These are phyloP conservation scores for Passalora sequoiae DNA, from an alignment of 2,329 filamentous ascomycete species.

Conservation along the genomic window DNA sequence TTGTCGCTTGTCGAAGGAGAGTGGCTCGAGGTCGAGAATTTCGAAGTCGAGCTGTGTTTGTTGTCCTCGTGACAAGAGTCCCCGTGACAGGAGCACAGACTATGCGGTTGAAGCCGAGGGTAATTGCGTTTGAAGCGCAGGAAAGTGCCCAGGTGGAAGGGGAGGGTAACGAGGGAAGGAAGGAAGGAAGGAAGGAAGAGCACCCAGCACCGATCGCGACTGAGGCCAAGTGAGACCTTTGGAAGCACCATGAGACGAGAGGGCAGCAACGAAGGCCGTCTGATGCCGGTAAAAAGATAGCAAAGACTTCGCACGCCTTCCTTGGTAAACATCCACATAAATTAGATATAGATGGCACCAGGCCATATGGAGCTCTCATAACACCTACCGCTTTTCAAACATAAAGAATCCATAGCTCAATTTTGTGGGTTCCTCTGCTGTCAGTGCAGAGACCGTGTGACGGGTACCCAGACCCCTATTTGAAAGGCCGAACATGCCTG, in stretches of 20 bases:
- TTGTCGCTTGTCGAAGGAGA: too few relatives aligned
- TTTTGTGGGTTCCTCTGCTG: conserved; percentile 1
- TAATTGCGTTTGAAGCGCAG: too few relatives aligned
- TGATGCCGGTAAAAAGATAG: conserved; percentile 4
- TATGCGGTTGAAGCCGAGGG: too few relatives aligned
- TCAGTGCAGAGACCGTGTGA: conserved; percentile 1
- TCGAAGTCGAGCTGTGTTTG: too few relatives aligned
- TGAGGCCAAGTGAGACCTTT: conserved; percentile 4
- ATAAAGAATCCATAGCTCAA: too few relatives aligned
- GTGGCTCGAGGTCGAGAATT: too few relatives aligned
- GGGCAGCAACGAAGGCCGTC: conserved; percentile 3
- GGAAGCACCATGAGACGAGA: too few relatives aligned
- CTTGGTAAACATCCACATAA: not conserved
- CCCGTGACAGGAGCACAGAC: too few relatives aligned
- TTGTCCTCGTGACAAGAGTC: too few relatives aligned
- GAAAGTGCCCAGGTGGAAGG: too few relatives aligned
- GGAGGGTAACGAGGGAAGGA: too few relatives aligned
- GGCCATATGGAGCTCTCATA: not conserved
- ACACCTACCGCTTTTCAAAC: too few relatives aligned
- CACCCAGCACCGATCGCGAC: conserved; percentile 1
- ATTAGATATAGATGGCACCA: not conserved
- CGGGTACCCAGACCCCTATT: not conserved
- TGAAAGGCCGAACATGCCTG: not conserved
- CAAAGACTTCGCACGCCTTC: conserved; percentile 9
- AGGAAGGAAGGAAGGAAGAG: conserved; percentile 1